Evolutionary conservation across 1,284 basidiomycete genomes (phyloP), one percentile per base, ranked within the genome.

Genomic region (Uromyces viciae-fabae): DNA sequence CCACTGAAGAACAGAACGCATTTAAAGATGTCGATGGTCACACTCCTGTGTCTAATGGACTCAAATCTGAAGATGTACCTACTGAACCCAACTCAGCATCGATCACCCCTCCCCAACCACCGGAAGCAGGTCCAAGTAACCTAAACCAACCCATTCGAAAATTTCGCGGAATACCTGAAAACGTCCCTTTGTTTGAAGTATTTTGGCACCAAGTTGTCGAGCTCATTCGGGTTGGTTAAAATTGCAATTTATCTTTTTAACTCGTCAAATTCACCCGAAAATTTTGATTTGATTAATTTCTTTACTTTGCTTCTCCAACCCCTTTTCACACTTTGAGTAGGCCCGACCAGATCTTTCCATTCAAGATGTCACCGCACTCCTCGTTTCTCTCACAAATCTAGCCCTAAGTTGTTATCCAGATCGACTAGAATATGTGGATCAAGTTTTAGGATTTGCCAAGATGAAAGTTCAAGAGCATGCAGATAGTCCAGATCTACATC

Each of bases 151-250:
- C 81, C 11, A 82, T 83, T 38, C 85, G 85, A 81, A 87, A 86
- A 86, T 97, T 95, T 88, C 89, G 95, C 85, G 95, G 95, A 38
- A 91, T 98, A 69, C 95, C 95, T 7, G 92, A 94, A 86, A 90
- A 96, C 83, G 94, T 95, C 43, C 92, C 91, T 84, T 86, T 98
- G 75, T 98, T 98, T 83, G 95, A 98, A 86, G 94, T 98, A 15
- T 98, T 98, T 86, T 98, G 95, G 95, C 91, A 93, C 83, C 95
- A 98, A 86, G 93, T 98, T n/a, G 94, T 97, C 9, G 92, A 95
- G 85, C 90, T 98, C 46, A 95, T 98, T 88, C 95, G 95, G 90
- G 94, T 93, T 75, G 80, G 31, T 87, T 84, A 17, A 4, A 36
- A 19, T 22, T 40, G 5, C 52, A 31, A 15, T 46, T 58, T 0